phyloP scores from a whole-genome alignment of 257 asterid genomes.

The Ocimum tenuiflorum region DNA sequence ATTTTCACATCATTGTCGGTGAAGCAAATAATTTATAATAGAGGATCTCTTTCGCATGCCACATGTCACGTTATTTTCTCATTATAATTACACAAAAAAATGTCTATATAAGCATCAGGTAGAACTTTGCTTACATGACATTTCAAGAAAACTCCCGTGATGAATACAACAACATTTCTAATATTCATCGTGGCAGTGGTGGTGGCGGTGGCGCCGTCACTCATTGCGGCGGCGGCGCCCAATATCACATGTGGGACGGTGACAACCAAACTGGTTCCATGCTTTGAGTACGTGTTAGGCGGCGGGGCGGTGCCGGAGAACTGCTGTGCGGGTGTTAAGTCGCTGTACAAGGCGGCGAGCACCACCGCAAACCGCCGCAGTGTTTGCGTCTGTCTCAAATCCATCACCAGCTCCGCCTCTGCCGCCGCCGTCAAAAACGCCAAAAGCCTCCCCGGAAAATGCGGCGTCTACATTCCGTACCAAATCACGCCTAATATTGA shows the following conservation, averaged over 20 bases:
- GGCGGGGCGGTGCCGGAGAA: constrained; percentile 26
- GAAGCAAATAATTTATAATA: no score
- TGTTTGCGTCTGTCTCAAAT: constrained; percentile 39
- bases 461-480: constrained; percentile 41
- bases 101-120: constrained; percentile 4
- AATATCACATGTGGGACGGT: constrained; percentile 32
- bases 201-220: neutral
- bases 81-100: no score
- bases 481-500: constrained; percentile 32
- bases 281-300: constrained; percentile 28
- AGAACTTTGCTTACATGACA: neutral
- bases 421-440: constrained; percentile 22
- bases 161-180: constrained; percentile 10
- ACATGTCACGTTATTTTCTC: no score
- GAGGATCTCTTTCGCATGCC: no score
- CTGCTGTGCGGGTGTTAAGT: constrained; percentile 30
- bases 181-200: constrained; percentile 15
- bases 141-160: neutral
- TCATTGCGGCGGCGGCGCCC: constrained; percentile 8
- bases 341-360: constrained; percentile 23
- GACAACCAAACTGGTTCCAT: constrained; percentile 28
- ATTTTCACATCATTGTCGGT: no score
- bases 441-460: constrained; percentile 34
- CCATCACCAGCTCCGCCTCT: constrained; percentile 27
- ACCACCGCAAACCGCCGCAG: constrained; percentile 30